Conservation (phyloP, 2,329 filamentous ascomycete species). For the Aspergillus carbonarius region DNA sequence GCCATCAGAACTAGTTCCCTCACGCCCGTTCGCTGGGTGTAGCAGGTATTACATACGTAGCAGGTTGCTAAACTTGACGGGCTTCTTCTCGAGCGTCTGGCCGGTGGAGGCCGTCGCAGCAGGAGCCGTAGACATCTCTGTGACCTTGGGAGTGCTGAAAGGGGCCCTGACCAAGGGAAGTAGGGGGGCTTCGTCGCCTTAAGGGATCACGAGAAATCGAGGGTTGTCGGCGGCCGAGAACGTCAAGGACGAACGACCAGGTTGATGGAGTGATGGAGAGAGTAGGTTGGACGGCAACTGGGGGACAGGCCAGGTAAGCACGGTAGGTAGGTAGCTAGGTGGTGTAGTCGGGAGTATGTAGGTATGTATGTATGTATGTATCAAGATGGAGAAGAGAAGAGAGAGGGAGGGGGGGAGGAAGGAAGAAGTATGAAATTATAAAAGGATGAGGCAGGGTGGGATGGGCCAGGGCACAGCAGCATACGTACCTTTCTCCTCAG, state of each 20-base stretch:
- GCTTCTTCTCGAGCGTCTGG: constrained; percentile 89
- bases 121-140: constrained; percentile 49
- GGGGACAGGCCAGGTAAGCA: background rate
- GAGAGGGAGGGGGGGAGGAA: background rate
- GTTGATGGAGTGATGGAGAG: background rate
- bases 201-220: constrained; percentile 23
- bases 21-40: background rate
- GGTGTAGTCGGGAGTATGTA: background rate
- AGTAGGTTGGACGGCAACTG: background rate
- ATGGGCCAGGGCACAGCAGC: background rate
- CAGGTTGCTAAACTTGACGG: constrained; percentile 99
- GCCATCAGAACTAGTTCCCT: constrained; percentile 23
- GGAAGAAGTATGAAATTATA: background rate
- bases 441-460: background rate
- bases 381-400: background rate
- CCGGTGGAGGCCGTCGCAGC: constrained; percentile 51
- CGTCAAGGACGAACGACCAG: constrained; percentile 12
- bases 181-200: constrained; percentile 78
- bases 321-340: background rate
- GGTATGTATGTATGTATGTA: background rate
- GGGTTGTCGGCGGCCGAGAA: constrained; percentile 4
- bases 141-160: constrained; percentile 59
- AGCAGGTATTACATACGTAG: constrained; percentile 56
- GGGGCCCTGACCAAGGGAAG: constrained; percentile 98
- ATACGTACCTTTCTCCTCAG: background rate